Evolutionary conservation across 169 alveolate genomes (phyloP), one percentile per base, ranked within the genome.

Genomic region (Eimeria praecox): DNA sequence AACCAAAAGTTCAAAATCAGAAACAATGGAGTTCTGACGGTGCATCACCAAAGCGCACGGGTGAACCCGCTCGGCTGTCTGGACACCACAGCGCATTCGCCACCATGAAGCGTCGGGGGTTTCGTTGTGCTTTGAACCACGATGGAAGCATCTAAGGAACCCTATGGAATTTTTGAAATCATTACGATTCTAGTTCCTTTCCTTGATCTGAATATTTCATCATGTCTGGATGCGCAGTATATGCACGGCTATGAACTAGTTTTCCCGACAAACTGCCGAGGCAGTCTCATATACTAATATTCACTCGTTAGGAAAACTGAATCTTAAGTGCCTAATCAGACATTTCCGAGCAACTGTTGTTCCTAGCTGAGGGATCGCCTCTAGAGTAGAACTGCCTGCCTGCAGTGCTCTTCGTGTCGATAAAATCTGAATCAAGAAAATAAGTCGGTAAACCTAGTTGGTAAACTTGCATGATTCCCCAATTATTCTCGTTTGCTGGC

Each of bases 1-100:
- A 85, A 35, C 77, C 92, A 56, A 85, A 85, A 56, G 77, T 85
- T 24, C 92, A 56, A 54, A 85, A 54, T 85, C 77, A 85, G 77
- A 56, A n/a, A n/a, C 92, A 85, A 42, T 85, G 92, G 77, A 85
- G 54, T 40, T 33, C 38, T 85, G 92, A 54, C 92, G 54, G 59
- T 54, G 62, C 92, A 35, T 14, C 56, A 46, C 59, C 92, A 33
- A 54, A 20, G 33, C 18, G 92, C n/a, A 0, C 14, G 56, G 78
- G 12, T 38, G 54, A 4, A 6, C 73, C 20, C 54, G 9, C 49
- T 44, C 77, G 9, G 92, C 92, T 85, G 92, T 85, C 77, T 35
- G 35, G 92, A 85, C 92, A 85, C 92, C 77, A 10, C 6, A 85
- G 52, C 27, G 16, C 75, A 24, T 35, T 42, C 30, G 56, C 33